Conservation (phyloP, 768 basidiomycete species). For the Amanita pseudoporphyria region DNA sequence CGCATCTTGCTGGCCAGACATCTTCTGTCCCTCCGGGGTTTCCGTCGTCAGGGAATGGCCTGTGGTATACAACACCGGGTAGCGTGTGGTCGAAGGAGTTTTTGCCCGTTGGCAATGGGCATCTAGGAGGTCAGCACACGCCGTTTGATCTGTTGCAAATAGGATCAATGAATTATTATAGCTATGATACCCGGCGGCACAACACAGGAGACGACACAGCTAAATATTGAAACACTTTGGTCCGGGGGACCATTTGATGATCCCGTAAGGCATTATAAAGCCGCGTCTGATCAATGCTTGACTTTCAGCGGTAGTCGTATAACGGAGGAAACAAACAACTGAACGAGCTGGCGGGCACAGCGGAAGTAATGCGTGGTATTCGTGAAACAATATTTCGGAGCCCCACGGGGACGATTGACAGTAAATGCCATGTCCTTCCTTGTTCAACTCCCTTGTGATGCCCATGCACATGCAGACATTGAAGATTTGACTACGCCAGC, state of each 20-base stretch:
- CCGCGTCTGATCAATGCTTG: background rate
- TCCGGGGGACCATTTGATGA: conserved; percentile 64
- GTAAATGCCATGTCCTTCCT: conserved; percentile 23
- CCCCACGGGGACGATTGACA: conserved; percentile 46
- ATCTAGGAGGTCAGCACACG: conserved; percentile 43
- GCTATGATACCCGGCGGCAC: conserved; percentile 62
- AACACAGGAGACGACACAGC: conserved; percentile 45
- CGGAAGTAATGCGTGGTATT: conserved; percentile 39
- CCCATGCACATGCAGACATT: conserved; percentile 26
- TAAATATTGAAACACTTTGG: conserved; percentile 76
- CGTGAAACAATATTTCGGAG: conserved; percentile 50
- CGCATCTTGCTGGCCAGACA: conserved; percentile 14
- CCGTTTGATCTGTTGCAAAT: background rate
- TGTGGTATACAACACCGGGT: conserved; percentile 57
- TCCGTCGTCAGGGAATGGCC: conserved; percentile 62
- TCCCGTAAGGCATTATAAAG: conserved; percentile 29
- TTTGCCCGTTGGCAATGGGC: conserved; percentile 70
- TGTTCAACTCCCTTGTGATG: background rate
- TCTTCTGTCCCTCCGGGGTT: conserved; percentile 35
- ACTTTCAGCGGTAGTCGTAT: conserved; percentile 34
- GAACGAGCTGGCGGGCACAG: conserved; percentile 32
- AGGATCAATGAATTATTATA: conserved; percentile 15
- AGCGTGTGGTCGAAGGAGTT: conserved; percentile 47
- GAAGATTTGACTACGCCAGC: conserved; percentile 40
- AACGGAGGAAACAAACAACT: conserved; percentile 61